Evolutionary conservation across 768 basidiomycete genomes (phyloP), one percentile per base, ranked within the genome.

Genomic region (Rhizopogon roseolus): DNA sequence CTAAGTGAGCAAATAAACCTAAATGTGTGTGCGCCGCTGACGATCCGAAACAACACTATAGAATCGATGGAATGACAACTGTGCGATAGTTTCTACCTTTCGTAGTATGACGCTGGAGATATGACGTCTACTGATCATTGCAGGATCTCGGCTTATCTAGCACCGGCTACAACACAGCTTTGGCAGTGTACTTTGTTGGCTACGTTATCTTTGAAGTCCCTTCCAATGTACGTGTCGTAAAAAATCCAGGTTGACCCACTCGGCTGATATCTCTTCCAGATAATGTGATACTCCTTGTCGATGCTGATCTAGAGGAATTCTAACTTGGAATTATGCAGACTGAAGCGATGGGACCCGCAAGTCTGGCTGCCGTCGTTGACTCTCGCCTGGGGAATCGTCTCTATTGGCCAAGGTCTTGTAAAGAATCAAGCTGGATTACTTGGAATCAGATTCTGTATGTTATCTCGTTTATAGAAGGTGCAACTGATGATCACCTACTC

Each of bases 121-220:
- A 42, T 45, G 32, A 58, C 17, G 13, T 13, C 46, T 22, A 22
- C 34, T 28, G 22, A 6, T 27, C 11, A 4, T 41, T 9, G 27
- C 56, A 82, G 81, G 81, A 84, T 54, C 67, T 83, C n/a, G 53
- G 77, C 34, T 62, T 84, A 17, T 69, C 77, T 16, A 63, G 75
- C 5, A 64, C 80, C 0, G 77, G 73, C 48, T 85, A 84, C 62
- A 84, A 84, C 59, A 81, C 79, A 0, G 71, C 79, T 2, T 64
- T 86, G 16, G 80, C 81, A 0, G 58, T 85, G 3, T 85, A 82
- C 63, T 86, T 85, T 54, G 69, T 83, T 4, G 78, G 81, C 46
- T 85, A 85, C 58, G 73, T 82, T 14, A 55, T 76, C n/a, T 84
- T 83, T 46, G 82, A 84, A 62, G 71, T 84, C 42, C 83, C 82